phyloP scores from a whole-genome alignment of 2,329 filamentous ascomycete species.

The Colletotrichum salicis region DNA sequence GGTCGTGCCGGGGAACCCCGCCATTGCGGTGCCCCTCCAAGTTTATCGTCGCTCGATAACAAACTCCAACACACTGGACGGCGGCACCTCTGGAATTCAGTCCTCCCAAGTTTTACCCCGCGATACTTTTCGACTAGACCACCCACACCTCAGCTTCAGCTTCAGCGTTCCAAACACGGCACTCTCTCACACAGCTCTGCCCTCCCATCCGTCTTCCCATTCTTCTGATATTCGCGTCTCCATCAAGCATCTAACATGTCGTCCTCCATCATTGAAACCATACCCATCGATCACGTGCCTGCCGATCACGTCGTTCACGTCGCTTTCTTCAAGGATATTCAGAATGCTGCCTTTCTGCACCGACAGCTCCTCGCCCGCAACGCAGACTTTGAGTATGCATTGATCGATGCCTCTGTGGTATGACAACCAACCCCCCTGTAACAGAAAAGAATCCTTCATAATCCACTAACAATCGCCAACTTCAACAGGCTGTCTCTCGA shows the following conservation, averaged over 20 bases:
- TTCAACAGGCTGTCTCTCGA: slow-evolving; percentile 73
- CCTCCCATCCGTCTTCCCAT: not conserved
- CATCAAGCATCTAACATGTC: slow-evolving; percentile 1
- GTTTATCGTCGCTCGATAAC: not conserved
- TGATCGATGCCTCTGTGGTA: slow-evolving; percentile 87
- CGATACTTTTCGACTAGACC: not conserved
- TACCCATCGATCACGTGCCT: slow-evolving; percentile 81
- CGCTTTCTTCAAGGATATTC: slow-evolving; percentile 78
- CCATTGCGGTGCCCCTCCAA: slow-evolving; percentile 10
- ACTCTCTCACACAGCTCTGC: not conserved
- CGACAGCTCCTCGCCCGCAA: slow-evolving; percentile 88
- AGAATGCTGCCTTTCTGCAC: slow-evolving; percentile 82
- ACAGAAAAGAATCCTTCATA: not conserved
- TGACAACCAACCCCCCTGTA: slow-evolving; percentile 35
- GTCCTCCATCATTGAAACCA: slow-evolving; percentile 64
- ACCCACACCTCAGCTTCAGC: not conserved
- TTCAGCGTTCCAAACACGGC: not conserved
- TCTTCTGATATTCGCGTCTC: not conserved
- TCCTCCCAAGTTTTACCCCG: slow-evolving; percentile 1
- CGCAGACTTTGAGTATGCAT: slow-evolving; percentile 88
- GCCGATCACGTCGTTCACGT: slow-evolving; percentile 74
- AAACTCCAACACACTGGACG: not conserved
- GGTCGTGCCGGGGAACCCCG: slow-evolving; percentile 7
- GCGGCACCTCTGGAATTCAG: not conserved
- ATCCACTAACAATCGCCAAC: not conserved